Base-by-base conservation (phyloP, 2,329 filamentous ascomycete genomes). In the Apiospora malaysiana region DNA sequence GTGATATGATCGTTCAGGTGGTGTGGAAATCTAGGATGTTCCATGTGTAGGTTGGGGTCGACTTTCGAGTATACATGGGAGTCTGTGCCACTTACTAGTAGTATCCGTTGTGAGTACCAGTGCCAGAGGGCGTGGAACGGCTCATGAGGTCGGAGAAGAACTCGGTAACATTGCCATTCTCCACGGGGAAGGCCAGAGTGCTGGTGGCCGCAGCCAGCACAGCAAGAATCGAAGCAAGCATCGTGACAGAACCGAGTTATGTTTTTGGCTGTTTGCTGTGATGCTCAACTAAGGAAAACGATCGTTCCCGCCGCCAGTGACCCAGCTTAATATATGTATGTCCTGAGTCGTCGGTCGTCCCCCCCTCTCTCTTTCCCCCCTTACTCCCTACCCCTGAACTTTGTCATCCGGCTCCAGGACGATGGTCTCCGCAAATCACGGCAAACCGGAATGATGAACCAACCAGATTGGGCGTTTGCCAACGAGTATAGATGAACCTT, bases 101-200 rank as follows among this genome's bases (percentile, higher is more conserved):
- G 67, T 68, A 68, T 37, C 67, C 67, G 8, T 49, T 40, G 47
- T 68, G 67, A 18, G 67, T 68, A 18, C 67, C 67, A 18, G 37
- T 40, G 7, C 67, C 46, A 42, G 45, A 40, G 27, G 46, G 25
- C 27, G 46, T 68, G 46, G 45, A 21, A 18, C 25, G 45, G 10
- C 27, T 49, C 25, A 49, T 40, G 46, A 51, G 37, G 4, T 49
- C 37, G 32, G 23, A 25, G 40, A 68, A 49, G 21, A 49, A 46
- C 46, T 68, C 67, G 18, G 67, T 49, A 47, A 43, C n/a, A 23
- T 68, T 56, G 45, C 23, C n/a, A 14, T 37, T 47, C 25, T 68
- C 66, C 25, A 68, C 10, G 10, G 66, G 67, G 23, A 49, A 68
- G 45, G 67, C 67, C 21, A 68, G 46, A 47, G 21, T 49, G 67